A percentile compares a stretch with the other conserved stretches of the same genome.
Conservation (phyloP, 179 eudicot genomes). For the Actinidia arguta region DNA sequence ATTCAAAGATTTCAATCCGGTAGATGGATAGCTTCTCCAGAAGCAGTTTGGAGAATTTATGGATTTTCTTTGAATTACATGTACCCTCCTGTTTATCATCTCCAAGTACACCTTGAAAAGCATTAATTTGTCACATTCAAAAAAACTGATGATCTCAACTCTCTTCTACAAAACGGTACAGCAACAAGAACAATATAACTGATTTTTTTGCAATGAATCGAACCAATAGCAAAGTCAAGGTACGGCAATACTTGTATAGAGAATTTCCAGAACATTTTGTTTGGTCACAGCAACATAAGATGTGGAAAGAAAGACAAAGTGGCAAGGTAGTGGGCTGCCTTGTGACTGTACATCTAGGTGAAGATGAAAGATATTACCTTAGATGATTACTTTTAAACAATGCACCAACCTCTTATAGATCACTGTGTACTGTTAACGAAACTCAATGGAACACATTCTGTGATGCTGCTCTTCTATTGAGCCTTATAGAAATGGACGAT, state of each 20-base stretch:
- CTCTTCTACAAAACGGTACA: too few species aligned
- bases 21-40: background rate
- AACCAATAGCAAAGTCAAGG: background rate
- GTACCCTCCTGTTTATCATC: background rate
- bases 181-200: background rate
- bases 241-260: background rate
- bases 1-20: background rate
- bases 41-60: background rate
- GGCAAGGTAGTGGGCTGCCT: background rate
- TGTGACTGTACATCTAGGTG: background rate
- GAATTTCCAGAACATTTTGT: background rate
- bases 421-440: background rate
- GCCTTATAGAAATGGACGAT: background rate
- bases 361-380: background rate
- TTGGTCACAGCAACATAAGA: background rate
- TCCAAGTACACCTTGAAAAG: background rate
- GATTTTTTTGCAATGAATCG: background rate
- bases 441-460: background rate
- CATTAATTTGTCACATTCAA: background rate
- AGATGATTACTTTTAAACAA: background rate
- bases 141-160: background rate
- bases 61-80: background rate
- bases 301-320: background rate
- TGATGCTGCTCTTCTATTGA: background rate
- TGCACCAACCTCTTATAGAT: background rate